Base-by-base conservation (phyloP, 179 eudicot species). In the Camellia oleifera region DNA sequence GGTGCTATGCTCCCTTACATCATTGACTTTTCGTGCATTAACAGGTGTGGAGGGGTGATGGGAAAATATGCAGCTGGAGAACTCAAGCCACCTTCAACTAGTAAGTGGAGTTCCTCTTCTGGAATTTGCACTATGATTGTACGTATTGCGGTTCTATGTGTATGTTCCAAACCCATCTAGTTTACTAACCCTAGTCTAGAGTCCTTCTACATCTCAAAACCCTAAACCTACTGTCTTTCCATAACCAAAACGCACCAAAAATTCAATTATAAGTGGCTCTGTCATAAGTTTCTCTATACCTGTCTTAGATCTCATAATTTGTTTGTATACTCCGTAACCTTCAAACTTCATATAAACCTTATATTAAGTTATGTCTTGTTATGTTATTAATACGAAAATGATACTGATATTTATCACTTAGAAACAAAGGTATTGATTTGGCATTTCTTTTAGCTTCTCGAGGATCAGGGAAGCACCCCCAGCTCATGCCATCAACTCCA, bases 41-140 rank as follows among this genome's bases (percentile, higher is more conserved):
- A 50, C 57, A 94, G 98, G 98, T 95, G 98, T 85, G 91, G 98
- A 82, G 98, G 98, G 76, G 98, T 95, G 42, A 90, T 93, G 97
- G 98, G 98, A 75, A 92, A 92, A 83, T 95, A 95, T 83, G 93
- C 94, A 26, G 91, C 95, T 79, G 99, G 99, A 81, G 99, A 95
- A 81, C 97, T 95, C 70, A 95, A 94, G 85, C 99, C 99, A 61
- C 99, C 99, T 70, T 88, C 92, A 79, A 87, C 83, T 80, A 86
- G 98, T 95, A 81, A 88, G 97, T 82, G 44, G 40, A 82, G 20
- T 44, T 48, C 77, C 74, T 79, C 58, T 53, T 45, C 18, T 18
- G 53, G 32, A 57, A 56, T 26, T n/a, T 9, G 3, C 26, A 32
- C 52, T 48, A 48, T 7, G 7, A 48, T 68, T 7, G 48, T 45